Evolutionary conservation across 768 basidiomycete genomes (phyloP).

Genomic region (Rhodocollybia butyracea): DNA sequence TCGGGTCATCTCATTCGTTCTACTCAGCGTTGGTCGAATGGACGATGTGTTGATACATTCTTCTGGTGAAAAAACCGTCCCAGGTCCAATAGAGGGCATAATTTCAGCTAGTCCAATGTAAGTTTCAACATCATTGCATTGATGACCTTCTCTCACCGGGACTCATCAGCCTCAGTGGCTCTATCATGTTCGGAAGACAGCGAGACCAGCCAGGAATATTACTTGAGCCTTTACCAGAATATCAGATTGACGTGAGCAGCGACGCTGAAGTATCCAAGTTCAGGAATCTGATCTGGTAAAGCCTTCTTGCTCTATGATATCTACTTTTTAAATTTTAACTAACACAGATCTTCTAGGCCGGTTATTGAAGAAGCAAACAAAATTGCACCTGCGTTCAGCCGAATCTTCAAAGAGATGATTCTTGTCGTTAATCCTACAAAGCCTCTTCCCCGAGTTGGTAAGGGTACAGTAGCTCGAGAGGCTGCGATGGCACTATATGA

Average conservation of each 20-base stretch:
- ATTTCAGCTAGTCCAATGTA: conserved; percentile 21
- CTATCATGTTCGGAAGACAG: conserved; percentile 39
- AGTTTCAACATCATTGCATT: conserved; percentile 16
- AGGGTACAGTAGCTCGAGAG: conserved; percentile 43
- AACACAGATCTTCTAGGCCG: conserved; percentile 20
- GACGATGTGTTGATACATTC: conserved; percentile 29
- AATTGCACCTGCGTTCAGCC: conserved; percentile 35
- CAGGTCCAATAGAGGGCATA: conserved; percentile 23
- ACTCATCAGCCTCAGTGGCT: conserved; percentile 28
- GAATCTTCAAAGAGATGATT: conserved; percentile 52
- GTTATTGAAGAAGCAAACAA: conserved; percentile 40
- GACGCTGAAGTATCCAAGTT: conserved; percentile 17
- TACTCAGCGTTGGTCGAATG: conserved; percentile 27
- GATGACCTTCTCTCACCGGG: not conserved
- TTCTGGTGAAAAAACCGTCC: conserved; percentile 30
- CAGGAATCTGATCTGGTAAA: conserved; percentile 27
- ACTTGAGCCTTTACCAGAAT: conserved; percentile 23
- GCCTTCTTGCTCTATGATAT: conserved; percentile 22
- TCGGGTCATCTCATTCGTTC: too few relatives aligned
- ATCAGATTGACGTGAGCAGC: conserved; percentile 26
- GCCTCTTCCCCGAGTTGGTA: conserved; percentile 40
- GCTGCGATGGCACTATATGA: conserved; percentile 35
- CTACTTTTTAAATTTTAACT: not conserved
- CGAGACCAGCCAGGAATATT: conserved; percentile 29
- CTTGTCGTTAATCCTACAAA: conserved; percentile 35